Evolutionary conservation across 805 yeast species (phyloP).

Genomic region (Candida vartiovaarae): DNA sequence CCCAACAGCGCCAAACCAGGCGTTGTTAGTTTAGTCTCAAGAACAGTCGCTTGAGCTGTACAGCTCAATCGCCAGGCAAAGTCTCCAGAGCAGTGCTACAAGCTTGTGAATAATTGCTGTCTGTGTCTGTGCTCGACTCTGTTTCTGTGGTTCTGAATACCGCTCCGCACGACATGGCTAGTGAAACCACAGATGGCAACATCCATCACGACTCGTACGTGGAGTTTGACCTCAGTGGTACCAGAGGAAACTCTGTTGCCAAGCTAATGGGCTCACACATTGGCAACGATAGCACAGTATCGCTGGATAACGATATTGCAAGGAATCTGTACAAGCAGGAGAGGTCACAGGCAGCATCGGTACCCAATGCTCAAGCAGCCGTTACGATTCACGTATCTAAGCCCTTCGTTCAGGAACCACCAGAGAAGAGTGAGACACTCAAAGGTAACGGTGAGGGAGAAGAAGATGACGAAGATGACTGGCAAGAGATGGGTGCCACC

Average conservation of each 20-base stretch:
- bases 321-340: conserved; percentile 3
- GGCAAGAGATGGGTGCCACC: conserved; percentile 86
- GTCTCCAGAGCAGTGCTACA: too few species aligned
- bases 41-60: too few species aligned
- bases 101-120: too few species aligned
- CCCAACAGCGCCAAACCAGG: too few species aligned
- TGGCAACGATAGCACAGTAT: conserved; percentile 6
- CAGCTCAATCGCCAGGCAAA: too few species aligned
- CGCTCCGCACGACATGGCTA: too few species aligned
- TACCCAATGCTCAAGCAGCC: not conserved
- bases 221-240: conserved; percentile 29
- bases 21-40: too few species aligned
- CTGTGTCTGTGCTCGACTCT: too few species aligned
- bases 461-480: conserved; percentile 37
- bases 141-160: too few species aligned
- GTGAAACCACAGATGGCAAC: too few species aligned
- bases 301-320: conserved; percentile 2
- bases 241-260: not conserved
- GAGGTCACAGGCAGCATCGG: not conserved
- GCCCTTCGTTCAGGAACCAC: not conserved
- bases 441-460: conserved; percentile 17
- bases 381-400: not conserved
- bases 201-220: conserved; percentile 14
- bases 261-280: not conserved
- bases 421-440: not conserved